These are phyloP conservation scores for Crithidia bombi DNA, from an alignment of 208 protist genomes.

Conservation along the genomic window DNA sequence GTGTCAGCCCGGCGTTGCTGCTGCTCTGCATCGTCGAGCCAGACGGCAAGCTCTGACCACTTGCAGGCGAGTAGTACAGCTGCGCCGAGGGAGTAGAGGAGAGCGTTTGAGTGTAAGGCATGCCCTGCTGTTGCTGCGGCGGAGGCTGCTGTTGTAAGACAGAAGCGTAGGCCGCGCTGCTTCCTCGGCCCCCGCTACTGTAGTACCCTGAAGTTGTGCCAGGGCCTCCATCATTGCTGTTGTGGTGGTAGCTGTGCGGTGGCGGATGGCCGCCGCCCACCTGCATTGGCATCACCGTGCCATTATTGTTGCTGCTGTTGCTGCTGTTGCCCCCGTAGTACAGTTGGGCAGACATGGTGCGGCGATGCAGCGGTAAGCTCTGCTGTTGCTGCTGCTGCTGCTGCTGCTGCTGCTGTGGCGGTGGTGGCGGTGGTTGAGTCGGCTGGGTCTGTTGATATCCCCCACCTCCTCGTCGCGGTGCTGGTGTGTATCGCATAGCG, in stretches of 20 bases:
- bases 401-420: not conserved
- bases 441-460: not conserved
- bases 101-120: not conserved
- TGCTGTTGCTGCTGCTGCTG: constrained; percentile 13
- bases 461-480: not conserved
- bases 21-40: not conserved
- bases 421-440: no score
- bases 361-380: constrained; percentile 8
- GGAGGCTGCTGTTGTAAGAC: constrained; percentile 11
- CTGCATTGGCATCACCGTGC: constrained; percentile 12
- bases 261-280: not conserved
- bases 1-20: not conserved
- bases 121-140: constrained; percentile 3
- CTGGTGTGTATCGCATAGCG: not conserved
- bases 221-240: constrained; percentile 15
- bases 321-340: constrained; percentile 6
- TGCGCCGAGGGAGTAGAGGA: constrained; percentile 9
- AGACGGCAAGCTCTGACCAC: not conserved
- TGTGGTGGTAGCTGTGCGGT: not conserved
- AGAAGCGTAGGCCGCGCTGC: not conserved
- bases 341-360: constrained; percentile 4
- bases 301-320: not conserved
- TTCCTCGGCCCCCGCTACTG: not conserved
- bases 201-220: constrained; percentile 1
- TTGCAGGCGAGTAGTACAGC: constrained; percentile 11